phyloP scores from a whole-genome alignment of 306 rosid species.

The Benincasa hispida region DNA sequence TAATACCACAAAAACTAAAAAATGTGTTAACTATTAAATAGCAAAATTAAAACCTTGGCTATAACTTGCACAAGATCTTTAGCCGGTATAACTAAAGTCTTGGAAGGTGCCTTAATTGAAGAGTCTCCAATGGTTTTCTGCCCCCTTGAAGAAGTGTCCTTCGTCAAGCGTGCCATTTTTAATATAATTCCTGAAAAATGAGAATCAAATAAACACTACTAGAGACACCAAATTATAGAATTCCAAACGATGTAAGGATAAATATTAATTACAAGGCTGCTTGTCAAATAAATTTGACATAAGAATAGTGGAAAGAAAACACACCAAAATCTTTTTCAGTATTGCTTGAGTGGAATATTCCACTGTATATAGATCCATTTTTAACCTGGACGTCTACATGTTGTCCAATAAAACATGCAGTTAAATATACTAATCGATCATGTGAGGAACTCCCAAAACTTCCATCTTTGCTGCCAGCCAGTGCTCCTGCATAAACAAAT shows the following conservation, averaged over 20 bases:
- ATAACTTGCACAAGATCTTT: slow-evolving; percentile 84
- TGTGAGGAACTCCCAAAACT: slow-evolving; percentile 50
- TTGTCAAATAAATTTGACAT: background rate
- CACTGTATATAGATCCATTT: slow-evolving; percentile 79
- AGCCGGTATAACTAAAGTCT: slow-evolving; percentile 58
- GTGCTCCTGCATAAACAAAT: slow-evolving; percentile 22
- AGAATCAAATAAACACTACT: slow-evolving; percentile 6
- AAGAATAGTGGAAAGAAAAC: slow-evolving; percentile 13
- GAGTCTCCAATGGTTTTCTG: slow-evolving; percentile 47
- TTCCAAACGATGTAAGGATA: background rate
- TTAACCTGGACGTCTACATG: slow-evolving; percentile 89
- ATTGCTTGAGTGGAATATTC: slow-evolving; percentile 77
- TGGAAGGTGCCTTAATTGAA: slow-evolving; percentile 50
- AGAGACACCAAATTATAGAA: background rate
- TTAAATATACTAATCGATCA: slow-evolving; percentile 62
- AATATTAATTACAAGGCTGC: background rate
- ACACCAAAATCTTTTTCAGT: slow-evolving; percentile 81
- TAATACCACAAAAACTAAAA: background rate
- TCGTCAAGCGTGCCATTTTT: slow-evolving; percentile 75
- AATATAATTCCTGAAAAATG: slow-evolving; percentile 55
- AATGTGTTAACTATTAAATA: background rate
- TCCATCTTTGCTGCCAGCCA: slow-evolving; percentile 43
- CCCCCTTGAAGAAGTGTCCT: slow-evolving; percentile 57
- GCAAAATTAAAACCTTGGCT: slow-evolving; percentile 59
- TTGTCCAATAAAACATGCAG: slow-evolving; percentile 75